Evolutionary conservation across 202 grass and related monocot genomes (phyloP).

Genomic region (Carex arenaria): DNA sequence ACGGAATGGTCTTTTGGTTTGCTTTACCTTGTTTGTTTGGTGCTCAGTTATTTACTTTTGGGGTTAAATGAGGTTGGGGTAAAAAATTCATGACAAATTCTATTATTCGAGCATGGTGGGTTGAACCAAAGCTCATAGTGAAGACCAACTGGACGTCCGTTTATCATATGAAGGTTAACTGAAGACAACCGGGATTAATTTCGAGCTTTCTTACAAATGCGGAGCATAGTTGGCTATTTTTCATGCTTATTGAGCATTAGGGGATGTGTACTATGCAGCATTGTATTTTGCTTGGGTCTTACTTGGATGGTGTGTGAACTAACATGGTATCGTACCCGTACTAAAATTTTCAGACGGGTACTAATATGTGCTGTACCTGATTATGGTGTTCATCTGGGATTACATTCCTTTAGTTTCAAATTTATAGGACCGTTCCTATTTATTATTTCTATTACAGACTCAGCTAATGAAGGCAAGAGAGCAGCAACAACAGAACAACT

Average conservation of each 20-base stretch:
- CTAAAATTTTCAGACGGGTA: neutral
- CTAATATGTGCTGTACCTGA: neutral
- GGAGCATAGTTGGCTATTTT: neutral
- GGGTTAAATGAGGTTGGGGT: neutral
- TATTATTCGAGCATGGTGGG: too few relatives aligned
- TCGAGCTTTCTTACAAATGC: neutral
- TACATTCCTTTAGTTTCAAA: neutral
- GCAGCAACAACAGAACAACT: conserved; percentile 62
- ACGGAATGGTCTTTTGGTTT: neutral
- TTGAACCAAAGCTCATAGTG: too few relatives aligned
- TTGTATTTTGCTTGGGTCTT: neutral
- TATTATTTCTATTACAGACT: conserved; percentile 45
- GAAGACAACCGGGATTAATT: neutral
- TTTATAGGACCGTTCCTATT: neutral
- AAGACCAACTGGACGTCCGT: neutral
- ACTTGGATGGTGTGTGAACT: neutral
- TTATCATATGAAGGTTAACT: neutral
- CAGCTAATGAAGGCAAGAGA: conserved; percentile 83
- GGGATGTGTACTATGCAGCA: neutral
- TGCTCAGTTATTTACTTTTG: neutral
- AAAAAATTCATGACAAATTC: neutral
- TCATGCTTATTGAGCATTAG: neutral
- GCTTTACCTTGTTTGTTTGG: neutral
- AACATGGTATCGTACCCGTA: neutral
- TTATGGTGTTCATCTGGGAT: neutral